phyloP scores from a whole-genome alignment of 2,329 filamentous ascomycete genomes.

The Nemania sp. region DNA sequence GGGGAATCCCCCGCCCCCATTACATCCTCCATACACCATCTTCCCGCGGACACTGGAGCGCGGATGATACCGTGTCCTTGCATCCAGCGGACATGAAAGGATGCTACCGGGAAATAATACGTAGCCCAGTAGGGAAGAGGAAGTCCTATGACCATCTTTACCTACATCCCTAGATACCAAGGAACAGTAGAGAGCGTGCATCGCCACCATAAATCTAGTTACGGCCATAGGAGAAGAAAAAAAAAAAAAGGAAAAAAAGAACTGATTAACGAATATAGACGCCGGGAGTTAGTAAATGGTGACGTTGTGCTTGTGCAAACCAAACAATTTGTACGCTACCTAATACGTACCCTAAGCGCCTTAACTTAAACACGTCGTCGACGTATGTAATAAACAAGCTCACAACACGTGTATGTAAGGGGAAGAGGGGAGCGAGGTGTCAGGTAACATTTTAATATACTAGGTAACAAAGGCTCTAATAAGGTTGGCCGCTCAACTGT shows the following conservation, averaged over 20 bases:
- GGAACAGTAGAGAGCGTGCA: not conserved
- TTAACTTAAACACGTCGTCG: not conserved
- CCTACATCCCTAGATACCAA: not conserved
- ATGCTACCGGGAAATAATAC: conserved; percentile 21
- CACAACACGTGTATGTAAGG: conserved; percentile 14
- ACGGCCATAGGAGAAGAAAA: conserved; percentile 12
- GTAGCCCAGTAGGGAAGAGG: not conserved
- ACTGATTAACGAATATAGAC: too few relatives aligned
- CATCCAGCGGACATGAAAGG: conserved; percentile 7
- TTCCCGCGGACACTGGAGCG: conserved; percentile 1
- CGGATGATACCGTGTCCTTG: conserved; percentile 27
- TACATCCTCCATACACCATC: conserved; percentile 7
- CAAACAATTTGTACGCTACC: not conserved
- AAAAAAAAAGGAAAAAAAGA: too few relatives aligned
- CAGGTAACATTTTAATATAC: not conserved
- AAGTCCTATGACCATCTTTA: conserved; percentile 6
- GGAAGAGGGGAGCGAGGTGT: not conserved
- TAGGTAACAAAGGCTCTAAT: not conserved
- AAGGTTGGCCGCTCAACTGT: not conserved
- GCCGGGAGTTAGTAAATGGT: not conserved
- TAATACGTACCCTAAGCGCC: not conserved
- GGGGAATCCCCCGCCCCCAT: not conserved
- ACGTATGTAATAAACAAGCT: not conserved
- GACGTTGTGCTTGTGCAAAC: conserved; percentile 16
- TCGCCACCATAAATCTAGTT: not conserved